These are phyloP conservation scores for Plasmopara muralis DNA, from an alignment of 352 stramenopile species.

Conservation along the genomic window DNA sequence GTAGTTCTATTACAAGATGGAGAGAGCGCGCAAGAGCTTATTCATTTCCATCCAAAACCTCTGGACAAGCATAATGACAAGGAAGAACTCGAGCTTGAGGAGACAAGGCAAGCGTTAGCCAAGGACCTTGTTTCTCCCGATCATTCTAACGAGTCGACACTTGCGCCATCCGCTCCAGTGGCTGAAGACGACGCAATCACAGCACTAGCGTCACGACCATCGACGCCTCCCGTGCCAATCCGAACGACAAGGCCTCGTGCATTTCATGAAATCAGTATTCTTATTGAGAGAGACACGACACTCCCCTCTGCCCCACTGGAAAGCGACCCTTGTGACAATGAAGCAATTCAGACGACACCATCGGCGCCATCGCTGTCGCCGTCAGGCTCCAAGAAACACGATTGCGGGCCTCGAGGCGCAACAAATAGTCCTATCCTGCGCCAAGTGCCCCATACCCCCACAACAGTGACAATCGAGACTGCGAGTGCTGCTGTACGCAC, in stretches of 20 bases:
- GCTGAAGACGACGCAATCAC: constrained; percentile 14
- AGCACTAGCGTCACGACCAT: constrained; percentile 3
- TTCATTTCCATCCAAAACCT: background rate
- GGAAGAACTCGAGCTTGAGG: background rate
- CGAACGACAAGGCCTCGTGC: constrained; percentile 19
- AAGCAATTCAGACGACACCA: constrained; percentile 16
- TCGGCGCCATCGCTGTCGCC: constrained; percentile 42
- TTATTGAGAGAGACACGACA: background rate
- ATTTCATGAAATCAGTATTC: constrained; percentile 25
- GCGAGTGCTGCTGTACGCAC: constrained; percentile 30
- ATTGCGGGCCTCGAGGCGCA: constrained; percentile 3
- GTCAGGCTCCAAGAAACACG: constrained; percentile 35
- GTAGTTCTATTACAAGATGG: constrained; percentile 32
- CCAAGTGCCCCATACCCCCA: constrained; percentile 2
- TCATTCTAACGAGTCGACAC: background rate
- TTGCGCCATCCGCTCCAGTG: constrained; percentile 24
- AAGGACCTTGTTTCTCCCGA: background rate
- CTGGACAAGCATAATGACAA: constrained; percentile 14
- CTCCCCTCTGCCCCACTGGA: constrained; percentile 30
- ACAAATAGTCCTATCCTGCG: constrained; percentile 12
- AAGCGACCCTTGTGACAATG: constrained; percentile 9
- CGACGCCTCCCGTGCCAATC: constrained; percentile 6
- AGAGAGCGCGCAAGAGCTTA: background rate
- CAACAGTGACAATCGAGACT: constrained; percentile 17
- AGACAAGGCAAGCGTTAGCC: background rate